phyloP scores from a whole-genome alignment of 192 early-diverging fungal species.

The Chytriomyces confervae region DNA sequence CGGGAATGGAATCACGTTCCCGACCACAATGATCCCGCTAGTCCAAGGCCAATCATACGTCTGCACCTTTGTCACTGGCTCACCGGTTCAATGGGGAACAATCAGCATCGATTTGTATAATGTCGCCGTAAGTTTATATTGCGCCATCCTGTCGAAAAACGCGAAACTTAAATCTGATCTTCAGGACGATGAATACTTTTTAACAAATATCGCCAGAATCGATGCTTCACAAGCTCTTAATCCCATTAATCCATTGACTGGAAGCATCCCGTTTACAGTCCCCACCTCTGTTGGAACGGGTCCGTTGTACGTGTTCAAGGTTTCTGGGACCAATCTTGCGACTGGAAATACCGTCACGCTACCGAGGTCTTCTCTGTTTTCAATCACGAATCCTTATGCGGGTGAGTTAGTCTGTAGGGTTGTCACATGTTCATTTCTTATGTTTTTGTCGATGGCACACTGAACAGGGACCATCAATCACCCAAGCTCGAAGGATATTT shows the following conservation, averaged over 20 bases:
- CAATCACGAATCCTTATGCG: conserved; percentile 13
- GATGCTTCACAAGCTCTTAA: conserved; percentile 25
- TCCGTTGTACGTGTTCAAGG: conserved; percentile 5
- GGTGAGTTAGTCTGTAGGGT: no score
- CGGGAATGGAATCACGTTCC: conserved; percentile 27
- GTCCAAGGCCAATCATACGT: conserved; percentile 22
- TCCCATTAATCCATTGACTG: conserved; percentile 8
- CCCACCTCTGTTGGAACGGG: conserved; percentile 22
- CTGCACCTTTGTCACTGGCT: conserved; percentile 18
- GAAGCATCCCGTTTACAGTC: conserved; percentile 20
- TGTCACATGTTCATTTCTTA: no score
- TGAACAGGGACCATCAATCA: conserved; percentile 1
- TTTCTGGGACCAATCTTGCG: conserved; percentile 6
- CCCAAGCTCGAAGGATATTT: conserved; percentile 5
- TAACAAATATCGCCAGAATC: conserved; percentile 16
- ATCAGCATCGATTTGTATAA: conserved; percentile 21
- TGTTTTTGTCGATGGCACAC: neutral
- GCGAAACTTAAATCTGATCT: neutral
- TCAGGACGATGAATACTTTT: conserved; percentile 13
- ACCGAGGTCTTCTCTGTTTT: conserved; percentile 17
- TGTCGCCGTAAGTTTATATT: conserved; percentile 12
- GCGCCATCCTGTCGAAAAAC: neutral
- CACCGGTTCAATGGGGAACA: conserved; percentile 14
- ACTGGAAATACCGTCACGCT: neutral
- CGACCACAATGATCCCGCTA: neutral